Evolutionary conservation across 2,329 filamentous ascomycete genomes (phyloP).

Genomic region (Neonectria ditissima): DNA sequence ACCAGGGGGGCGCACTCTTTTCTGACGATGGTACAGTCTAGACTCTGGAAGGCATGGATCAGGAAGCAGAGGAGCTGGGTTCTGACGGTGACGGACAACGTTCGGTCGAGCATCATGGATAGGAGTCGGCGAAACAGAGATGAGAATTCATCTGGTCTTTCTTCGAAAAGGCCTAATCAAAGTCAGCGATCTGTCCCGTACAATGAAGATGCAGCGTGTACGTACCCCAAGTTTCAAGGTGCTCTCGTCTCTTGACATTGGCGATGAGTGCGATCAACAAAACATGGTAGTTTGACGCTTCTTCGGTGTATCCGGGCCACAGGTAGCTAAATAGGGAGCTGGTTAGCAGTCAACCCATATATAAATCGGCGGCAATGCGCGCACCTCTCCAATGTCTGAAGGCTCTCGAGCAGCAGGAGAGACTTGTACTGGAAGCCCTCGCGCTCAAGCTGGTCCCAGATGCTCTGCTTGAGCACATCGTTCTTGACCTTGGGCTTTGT

Average conservation of each 20-base stretch:
- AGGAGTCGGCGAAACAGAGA: conserved; percentile 89
- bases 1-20: conserved; percentile 97
- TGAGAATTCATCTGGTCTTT: conserved; percentile 85
- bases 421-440: conserved; percentile 82
- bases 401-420: conserved; percentile 85
- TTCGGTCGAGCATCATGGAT: conserved; percentile 83
- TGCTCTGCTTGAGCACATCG: conserved; percentile 84
- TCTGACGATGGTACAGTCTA: conserved; percentile 88
- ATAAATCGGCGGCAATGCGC: not conserved
- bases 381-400: conserved; percentile 89
- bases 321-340: conserved; percentile 73
- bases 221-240: conserved; percentile 87
- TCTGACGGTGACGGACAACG: conserved; percentile 74
- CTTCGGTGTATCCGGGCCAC: conserved; percentile 92
- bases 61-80: conserved; percentile 90
- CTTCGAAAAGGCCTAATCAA: conserved; percentile 75
- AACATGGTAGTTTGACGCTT: conserved; percentile 92
- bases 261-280: conserved; percentile 86
- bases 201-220: conserved; percentile 1
- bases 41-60: conserved; percentile 91
- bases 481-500: conserved; percentile 81
- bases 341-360: conserved; percentile 44
- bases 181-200: conserved; percentile 29
- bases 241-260: conserved; percentile 89
- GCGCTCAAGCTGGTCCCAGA: conserved; percentile 90